These are phyloP conservation scores for Lactifluus pinguis DNA, from an alignment of 768 basidiomycete species.

Conservation along the genomic window DNA sequence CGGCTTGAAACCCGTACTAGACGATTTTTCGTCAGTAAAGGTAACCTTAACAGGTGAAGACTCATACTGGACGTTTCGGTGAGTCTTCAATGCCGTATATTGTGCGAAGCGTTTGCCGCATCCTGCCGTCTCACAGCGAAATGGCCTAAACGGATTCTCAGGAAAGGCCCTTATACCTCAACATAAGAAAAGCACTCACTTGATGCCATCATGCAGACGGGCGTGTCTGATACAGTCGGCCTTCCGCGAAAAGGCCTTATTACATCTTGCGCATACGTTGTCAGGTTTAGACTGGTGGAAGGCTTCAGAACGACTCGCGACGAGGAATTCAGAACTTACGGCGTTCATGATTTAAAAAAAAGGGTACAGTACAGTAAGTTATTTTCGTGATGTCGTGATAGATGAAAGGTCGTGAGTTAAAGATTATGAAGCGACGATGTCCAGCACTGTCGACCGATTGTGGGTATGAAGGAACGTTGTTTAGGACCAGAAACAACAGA, in stretches of 20 bases:
- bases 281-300: conserved; percentile 1
- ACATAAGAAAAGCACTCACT: conserved; percentile 29
- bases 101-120: conserved; percentile 56
- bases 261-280: conserved; percentile 28
- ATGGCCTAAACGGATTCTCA: conserved; percentile 33
- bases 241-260: conserved; percentile 43
- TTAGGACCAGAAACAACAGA: conserved; percentile 17
- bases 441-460: conserved; percentile 13
- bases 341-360: conserved; percentile 1
- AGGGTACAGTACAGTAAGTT: background rate
- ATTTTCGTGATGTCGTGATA: conserved; percentile 9
- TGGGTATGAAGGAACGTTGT: conserved; percentile 4
- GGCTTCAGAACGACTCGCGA: background rate
- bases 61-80: conserved; percentile 57
- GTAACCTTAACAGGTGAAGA: background rate
- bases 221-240: conserved; percentile 55
- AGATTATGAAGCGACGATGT: conserved; percentile 9
- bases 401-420: background rate
- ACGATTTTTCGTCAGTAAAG: background rate
- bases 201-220: conserved; percentile 39
- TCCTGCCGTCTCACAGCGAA: conserved; percentile 32
- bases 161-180: background rate
- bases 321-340: background rate
- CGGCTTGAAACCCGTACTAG: conserved; percentile 21
- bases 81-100: conserved; percentile 50